Conservation (phyloP, 495 filamentous ascomycete genomes). For the Hypoxylon fragiforme region DNA sequence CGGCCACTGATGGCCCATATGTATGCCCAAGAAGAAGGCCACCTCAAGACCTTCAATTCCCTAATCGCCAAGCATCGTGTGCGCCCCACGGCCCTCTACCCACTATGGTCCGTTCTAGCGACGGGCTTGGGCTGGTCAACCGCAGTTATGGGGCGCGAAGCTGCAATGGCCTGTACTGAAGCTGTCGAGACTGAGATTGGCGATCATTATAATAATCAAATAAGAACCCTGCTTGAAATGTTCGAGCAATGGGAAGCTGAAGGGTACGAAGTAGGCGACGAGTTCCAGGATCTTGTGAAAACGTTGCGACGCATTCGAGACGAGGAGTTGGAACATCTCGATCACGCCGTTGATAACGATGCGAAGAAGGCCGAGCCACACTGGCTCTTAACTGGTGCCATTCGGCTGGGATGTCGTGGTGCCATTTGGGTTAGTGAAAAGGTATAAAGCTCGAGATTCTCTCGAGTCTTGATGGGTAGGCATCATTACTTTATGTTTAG, state of each 20-base stretch:
- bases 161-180: slow-evolving; percentile 98
- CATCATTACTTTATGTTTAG: too few species aligned
- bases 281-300: slow-evolving; percentile 71
- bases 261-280: slow-evolving; percentile 77
- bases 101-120: slow-evolving; percentile 83
- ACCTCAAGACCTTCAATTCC: slow-evolving; percentile 82
- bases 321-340: slow-evolving; percentile 95
- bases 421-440: slow-evolving; percentile 94
- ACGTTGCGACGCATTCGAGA: slow-evolving; percentile 85
- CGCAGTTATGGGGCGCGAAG: slow-evolving; percentile 86
- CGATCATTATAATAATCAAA: slow-evolving; percentile 91
- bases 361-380: slow-evolving; percentile 85
- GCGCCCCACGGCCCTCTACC: slow-evolving; percentile 92
- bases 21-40: slow-evolving; percentile 93
- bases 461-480: too few species aligned
- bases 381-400: slow-evolving; percentile 83
- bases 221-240: slow-evolving; percentile 79
- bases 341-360: slow-evolving; percentile 92
- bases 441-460: slow-evolving; percentile 55
- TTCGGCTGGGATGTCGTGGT: slow-evolving; percentile 81
- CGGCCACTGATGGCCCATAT: slow-evolving; percentile 92
- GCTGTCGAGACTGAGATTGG: slow-evolving; percentile 99
- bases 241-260: slow-evolving; percentile 62
- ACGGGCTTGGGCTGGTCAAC: slow-evolving; percentile 88
- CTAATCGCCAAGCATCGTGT: slow-evolving; percentile 86